Base-by-base conservation (phyloP, 495 filamentous ascomycete species). In the Sabuloglossum arenarium region DNA sequence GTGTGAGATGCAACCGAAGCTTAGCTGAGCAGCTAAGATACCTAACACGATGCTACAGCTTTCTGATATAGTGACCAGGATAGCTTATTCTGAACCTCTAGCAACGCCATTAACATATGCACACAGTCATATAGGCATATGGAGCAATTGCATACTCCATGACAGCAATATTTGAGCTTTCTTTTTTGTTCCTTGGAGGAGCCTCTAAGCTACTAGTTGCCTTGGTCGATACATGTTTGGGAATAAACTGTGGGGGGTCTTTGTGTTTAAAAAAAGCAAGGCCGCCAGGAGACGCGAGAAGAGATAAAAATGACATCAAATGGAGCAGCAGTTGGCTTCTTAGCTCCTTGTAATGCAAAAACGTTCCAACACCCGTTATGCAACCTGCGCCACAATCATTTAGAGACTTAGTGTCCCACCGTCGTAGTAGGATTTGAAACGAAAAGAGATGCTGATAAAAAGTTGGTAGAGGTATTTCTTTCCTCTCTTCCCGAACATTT, bases 281-380 rank as follows among this genome's bases (percentile, higher is more conserved):
- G 39, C 39, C 39, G 21, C n/a, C 39, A 43, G 5, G 39, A 43
- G 9, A 43, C 39, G 39, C n/a, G 16, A 4, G 4, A 43, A 21
- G 39, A 21, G 39, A 43, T 21, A 43, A 16, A 39, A 39, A 5
- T 12, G 16, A 39, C 34, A 43, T 5, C 39, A 27, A 12, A 28
- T 16, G 25, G 10, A 39, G 39, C 53, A 19, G 6, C 47, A 27
- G 47, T 29, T 19, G 28, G 28, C 47, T 27, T 51, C 47, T 51
- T 30, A 28, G 1, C 47, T 19, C 23, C 47, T 51, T 28, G 47
- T 23, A 51, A 51, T 51, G 47, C 47, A 51, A 51, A 19, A 28
- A 29, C 16, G 47, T 51, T 51, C 28, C 47, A 51, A 51, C 47
- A 51, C 47, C 47, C 47, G 25, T 28, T 27, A 51, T 51, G 47